Evolutionary conservation across 1,284 basidiomycete genomes (phyloP), one percentile per base, ranked within the genome.

Genomic region (Apiotrichum domesticum): DNA sequence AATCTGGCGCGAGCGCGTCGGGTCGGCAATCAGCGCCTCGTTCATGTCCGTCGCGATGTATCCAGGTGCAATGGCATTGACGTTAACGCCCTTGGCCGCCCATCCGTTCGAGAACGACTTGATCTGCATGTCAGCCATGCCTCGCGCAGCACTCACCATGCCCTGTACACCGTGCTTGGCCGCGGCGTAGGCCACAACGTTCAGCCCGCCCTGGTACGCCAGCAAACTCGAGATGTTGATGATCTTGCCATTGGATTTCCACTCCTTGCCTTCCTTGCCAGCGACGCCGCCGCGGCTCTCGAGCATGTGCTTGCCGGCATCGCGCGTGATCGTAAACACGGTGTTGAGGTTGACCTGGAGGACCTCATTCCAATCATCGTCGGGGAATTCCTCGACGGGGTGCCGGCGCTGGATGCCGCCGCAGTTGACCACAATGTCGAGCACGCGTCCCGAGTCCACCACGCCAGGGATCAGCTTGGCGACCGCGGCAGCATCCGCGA

Each of bases 341-440:
- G 78, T 69, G 61, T 73, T 76, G 41, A 79, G 58, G 69, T 79
- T 79, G 58, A 79, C 78, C 63, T 78, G 76, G 3, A 79, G 62
- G 73, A 90, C 90, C 77, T 92, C 88, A 70, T 94, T 86, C 91
- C 91, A 96, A 73, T 94, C 88, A 48, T 79, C 74, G 73, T 95
- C 91, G 41, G 84, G 79, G 74, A 97, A 97, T 66, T 84, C 81
- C 65, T 90, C 83, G 44, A 85, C 85, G 56, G 88, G 87, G 55
- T 87, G 85, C 74, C 91, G 81, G 68, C 90, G 82, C 75, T 96
- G 92, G 67, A 97, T 96, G 49, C 93, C 94, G 46, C 89, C 94
- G 73, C 92, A 96, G 77, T 97, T 95, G 73, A 97, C 84, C 48
- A 97, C 83, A 64, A 96, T 81, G 73, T 96, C 85, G 63, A 97